Conservation (phyloP, 1,139 yeast species). For the Candida tunisiensis region DNA sequence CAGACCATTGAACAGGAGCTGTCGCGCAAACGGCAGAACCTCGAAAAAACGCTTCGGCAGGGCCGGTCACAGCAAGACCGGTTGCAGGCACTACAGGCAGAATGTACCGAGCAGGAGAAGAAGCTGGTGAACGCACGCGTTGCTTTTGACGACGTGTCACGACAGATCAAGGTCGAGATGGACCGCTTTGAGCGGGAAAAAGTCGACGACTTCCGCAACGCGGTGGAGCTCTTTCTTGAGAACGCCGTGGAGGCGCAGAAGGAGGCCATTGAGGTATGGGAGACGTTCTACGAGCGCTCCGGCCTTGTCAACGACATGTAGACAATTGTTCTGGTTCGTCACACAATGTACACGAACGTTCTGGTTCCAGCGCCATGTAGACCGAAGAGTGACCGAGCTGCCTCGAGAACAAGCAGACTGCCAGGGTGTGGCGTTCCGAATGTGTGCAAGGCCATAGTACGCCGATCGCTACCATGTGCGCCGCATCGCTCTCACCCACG, state of each 20-base stretch:
- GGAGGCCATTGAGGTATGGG: conserved; percentile 91
- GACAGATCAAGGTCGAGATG: conserved; percentile 52
- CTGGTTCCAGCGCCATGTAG: no score
- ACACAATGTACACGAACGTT: no score
- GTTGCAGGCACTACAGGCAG: conserved; percentile 34
- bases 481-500: not conserved
- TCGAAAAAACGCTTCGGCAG: conserved; percentile 39
- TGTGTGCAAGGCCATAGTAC: no score
- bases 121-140: conserved; percentile 40
- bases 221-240: conserved; percentile 83
- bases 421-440: no score
- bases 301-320: no score
- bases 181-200: conserved; percentile 57
- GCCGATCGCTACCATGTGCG: no score
- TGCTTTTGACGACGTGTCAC: conserved; percentile 44
- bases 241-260: conserved; percentile 87
- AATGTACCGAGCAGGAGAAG: conserved; percentile 39
- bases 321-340: no score
- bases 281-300: conserved; percentile 34
- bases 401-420: no score
- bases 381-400: no score
- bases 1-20: conserved; percentile 35
- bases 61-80: conserved; percentile 51
- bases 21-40: conserved; percentile 26
- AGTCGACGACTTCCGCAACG: conserved; percentile 71